These are phyloP conservation scores for Lactarius indigo DNA, from an alignment of 768 basidiomycete species.

Conservation along the genomic window DNA sequence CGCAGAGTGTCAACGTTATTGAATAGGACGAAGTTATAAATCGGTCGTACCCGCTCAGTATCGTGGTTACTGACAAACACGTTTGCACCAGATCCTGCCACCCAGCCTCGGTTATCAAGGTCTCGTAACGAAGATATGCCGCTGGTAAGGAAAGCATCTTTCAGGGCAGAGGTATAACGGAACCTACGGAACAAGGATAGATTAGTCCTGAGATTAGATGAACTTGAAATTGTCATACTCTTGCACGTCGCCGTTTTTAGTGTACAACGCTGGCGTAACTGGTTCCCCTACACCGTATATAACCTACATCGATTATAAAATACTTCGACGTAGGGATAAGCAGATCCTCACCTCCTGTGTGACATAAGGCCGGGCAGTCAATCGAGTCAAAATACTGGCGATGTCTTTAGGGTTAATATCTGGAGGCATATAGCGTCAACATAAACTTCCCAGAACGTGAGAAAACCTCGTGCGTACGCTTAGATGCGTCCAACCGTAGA, in stretches of 20 bases:
- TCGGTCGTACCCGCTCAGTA: constrained; percentile 49
- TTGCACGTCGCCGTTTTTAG: constrained; percentile 58
- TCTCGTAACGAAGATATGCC: constrained; percentile 51
- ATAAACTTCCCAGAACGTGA: not conserved
- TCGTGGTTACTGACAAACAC: constrained; percentile 70
- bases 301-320: no score
- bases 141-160: constrained; percentile 48
- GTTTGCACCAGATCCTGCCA: constrained; percentile 50
- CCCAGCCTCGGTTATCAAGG: constrained; percentile 55
- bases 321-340: not conserved
- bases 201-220: not conserved
- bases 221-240: constrained; percentile 39
- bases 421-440: constrained; percentile 27
- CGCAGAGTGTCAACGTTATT: not conserved
- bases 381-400: constrained; percentile 46
- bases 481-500: constrained; percentile 59
- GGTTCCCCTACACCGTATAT: constrained; percentile 49
- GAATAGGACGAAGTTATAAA: not conserved
- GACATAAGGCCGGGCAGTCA: constrained; percentile 47
- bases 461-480: constrained; percentile 40
- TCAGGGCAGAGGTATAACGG: constrained; percentile 53
- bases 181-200: constrained; percentile 36
- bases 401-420: constrained; percentile 55
- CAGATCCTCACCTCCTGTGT: constrained; percentile 48
- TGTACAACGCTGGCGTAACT: constrained; percentile 54